Evolutionary conservation across 805 yeast genomes (phyloP).

Genomic region (Starmerella geochares): DNA sequence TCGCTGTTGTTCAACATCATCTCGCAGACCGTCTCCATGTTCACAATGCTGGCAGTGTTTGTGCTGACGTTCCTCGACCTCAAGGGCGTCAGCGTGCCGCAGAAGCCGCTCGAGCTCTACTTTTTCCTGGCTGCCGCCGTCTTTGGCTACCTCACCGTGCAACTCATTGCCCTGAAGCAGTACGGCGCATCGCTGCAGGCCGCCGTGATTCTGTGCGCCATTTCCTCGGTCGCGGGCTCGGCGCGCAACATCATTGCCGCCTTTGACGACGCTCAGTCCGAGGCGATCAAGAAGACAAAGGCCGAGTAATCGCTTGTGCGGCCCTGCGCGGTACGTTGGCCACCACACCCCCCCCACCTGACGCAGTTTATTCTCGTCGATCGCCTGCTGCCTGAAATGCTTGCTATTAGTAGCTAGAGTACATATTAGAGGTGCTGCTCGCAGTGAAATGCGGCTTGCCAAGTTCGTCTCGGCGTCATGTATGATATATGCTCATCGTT

Average conservation of each 20-base stretch:
- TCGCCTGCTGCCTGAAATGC: too few species aligned
- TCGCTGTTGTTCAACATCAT: conserved; percentile 23
- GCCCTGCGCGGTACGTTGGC: too few species aligned
- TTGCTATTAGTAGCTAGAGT: too few species aligned
- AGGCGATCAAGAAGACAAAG: conserved; percentile 13
- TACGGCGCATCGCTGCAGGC: conserved; percentile 10
- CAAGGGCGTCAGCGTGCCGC: conserved; percentile 25
- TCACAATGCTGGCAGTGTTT: conserved; percentile 19
- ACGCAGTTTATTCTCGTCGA: too few species aligned
- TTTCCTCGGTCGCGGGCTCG: conserved; percentile 23
- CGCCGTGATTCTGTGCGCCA: conserved; percentile 19
- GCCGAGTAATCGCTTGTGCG: conserved; percentile 3
- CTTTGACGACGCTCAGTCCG: conserved; percentile 21
- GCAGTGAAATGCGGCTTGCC: too few species aligned
- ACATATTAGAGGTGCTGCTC: too few species aligned
- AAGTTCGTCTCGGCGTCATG: too few species aligned
- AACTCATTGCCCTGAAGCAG: conserved; percentile 16
- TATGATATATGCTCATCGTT: too few species aligned
- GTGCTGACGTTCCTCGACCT: conserved; percentile 24
- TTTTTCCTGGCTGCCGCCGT: conserved; percentile 23
- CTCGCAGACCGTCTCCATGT: conserved; percentile 14
- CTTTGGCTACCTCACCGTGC: conserved; percentile 23
- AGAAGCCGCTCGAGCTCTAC: conserved; percentile 24
- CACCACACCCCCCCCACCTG: too few species aligned
- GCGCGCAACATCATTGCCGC: conserved; percentile 26